phyloP scores from a whole-genome alignment of 2,329 filamentous ascomycete species.

The Aspergillus caelatus region DNA sequence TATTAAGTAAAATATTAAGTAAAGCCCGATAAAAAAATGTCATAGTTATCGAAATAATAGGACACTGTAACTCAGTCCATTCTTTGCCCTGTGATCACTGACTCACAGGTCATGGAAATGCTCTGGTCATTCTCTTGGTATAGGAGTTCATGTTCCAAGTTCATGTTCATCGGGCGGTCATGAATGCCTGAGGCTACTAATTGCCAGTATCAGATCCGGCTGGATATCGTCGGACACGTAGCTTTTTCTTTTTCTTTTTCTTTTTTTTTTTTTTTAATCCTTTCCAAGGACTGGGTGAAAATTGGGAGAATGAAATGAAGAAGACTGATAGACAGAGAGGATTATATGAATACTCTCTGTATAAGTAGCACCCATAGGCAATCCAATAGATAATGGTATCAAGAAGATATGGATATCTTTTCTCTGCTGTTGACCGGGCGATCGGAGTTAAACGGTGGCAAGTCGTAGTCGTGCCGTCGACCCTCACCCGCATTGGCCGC shows the following conservation, averaged over 20 bases:
- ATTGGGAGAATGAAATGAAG: not conserved
- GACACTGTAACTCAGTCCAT: not conserved
- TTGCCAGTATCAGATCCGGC: not conserved
- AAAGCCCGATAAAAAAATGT: not conserved
- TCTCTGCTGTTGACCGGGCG: slow-evolving; percentile 18
- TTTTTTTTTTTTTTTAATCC: not conserved
- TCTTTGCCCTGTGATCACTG: not conserved
- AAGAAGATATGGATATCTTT: not conserved
- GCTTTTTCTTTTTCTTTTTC: not conserved
- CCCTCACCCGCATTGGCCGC: slow-evolving; percentile 28
- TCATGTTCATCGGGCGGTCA: not conserved
- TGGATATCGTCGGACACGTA: not conserved
- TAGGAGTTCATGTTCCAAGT: not conserved
- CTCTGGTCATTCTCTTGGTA: not conserved
- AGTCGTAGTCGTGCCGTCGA: slow-evolving; percentile 16
- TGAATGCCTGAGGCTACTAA: not conserved
- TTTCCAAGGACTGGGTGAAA: not conserved
- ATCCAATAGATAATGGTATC: no score
- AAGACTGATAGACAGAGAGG: not conserved
- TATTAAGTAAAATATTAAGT: not conserved
- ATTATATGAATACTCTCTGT: not conserved
- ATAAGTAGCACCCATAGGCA: no score
- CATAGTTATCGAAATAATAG: not conserved
- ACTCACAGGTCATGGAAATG: not conserved
- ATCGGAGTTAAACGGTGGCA: slow-evolving; percentile 25